Evolutionary conservation across 2,329 filamentous ascomycete species (phyloP), one percentile per base, ranked within the genome.

Genomic region (Colletotrichum salicis): DNA sequence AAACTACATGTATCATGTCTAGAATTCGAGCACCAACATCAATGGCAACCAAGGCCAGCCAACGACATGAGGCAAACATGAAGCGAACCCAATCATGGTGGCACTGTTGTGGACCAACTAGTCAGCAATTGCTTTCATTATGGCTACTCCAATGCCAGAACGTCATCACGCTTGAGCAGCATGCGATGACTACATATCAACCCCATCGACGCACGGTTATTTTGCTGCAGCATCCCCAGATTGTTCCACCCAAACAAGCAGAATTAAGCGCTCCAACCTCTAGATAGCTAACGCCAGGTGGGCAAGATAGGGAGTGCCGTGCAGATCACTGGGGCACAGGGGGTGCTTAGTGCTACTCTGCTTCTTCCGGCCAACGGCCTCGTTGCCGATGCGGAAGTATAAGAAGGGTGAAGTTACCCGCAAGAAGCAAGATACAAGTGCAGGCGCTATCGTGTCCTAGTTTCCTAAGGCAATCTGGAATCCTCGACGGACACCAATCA

Each of bases 91-190:
- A 64, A 51, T 19, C 5, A 15, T 13, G 8, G 1, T 41, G 22
- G 11, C 2, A 64, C 6, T 3, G 10, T 3, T 24, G 24, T 68
- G 64, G 64, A 27, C 58, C 52, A 41, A 35, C 22, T 13, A 7
- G 8, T 29, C 11, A 10, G 33, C n/a, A n/a, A 24, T 37, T 68
- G 57, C 52, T 68, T 68, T 48, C 10, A 7, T 35, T 15, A 19
- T n/a, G 11, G 12, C 12, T 22, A 19, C 19, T 63, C 59, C 58
- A 63, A 37, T 48, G 41, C 24, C n/a, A 31, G 59, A 33, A 71
- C 64, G 64, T 68, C 69, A 69, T 69, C 54, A n/a, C 45, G 33
- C 45, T 19, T 19, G 24, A 58, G 41, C n/a, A 31, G 33, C 64
- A 33, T 58, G 33, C 12, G 29, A 51, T 59, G 52, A 64, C 58